These are phyloP conservation scores for Fusarium avenaceum DNA, from an alignment of 2,329 filamentous ascomycete species.

Conservation along the genomic window DNA sequence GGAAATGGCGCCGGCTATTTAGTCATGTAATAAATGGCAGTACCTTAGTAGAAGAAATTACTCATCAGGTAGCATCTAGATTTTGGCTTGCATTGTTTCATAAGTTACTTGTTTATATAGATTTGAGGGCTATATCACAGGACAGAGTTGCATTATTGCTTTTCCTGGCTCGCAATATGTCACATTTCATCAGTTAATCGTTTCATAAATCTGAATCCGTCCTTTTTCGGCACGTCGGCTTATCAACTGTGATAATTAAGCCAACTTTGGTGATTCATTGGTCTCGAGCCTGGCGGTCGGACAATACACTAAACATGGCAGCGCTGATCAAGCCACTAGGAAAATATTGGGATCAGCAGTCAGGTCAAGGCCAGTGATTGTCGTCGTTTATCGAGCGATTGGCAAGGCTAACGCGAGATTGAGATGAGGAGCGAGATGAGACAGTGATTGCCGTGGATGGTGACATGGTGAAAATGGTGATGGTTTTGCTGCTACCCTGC, in stretches of 20 bases:
- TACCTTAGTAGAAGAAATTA: neutral
- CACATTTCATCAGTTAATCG: neutral
- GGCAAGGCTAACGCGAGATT: constrained; percentile 1
- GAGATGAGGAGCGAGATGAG: neutral
- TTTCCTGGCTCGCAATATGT: neutral
- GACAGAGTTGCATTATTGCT: neutral
- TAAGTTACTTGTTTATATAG: constrained; percentile 5
- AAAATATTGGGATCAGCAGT: constrained; percentile 5
- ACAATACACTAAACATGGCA: constrained; percentile 20
- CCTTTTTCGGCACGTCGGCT: neutral
- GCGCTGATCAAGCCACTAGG: constrained; percentile 32
- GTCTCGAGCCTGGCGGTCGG: constrained; percentile 2
- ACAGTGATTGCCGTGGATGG: neutral
- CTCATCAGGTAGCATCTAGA: neutral
- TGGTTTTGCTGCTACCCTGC: constrained; percentile 14
- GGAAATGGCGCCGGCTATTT: neutral
- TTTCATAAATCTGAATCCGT: neutral
- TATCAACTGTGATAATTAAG: neutral
- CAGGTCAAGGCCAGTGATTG: neutral
- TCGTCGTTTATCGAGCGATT: constrained; percentile 13
- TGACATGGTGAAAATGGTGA: neutral
- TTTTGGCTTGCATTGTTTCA: constrained; percentile 1
- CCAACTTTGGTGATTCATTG: constrained; percentile 7
- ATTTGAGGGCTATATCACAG: neutral
- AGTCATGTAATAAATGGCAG: neutral